phyloP scores from a whole-genome alignment of 2,329 filamentous ascomycete species.

The Incumbomyces lentus region DNA sequence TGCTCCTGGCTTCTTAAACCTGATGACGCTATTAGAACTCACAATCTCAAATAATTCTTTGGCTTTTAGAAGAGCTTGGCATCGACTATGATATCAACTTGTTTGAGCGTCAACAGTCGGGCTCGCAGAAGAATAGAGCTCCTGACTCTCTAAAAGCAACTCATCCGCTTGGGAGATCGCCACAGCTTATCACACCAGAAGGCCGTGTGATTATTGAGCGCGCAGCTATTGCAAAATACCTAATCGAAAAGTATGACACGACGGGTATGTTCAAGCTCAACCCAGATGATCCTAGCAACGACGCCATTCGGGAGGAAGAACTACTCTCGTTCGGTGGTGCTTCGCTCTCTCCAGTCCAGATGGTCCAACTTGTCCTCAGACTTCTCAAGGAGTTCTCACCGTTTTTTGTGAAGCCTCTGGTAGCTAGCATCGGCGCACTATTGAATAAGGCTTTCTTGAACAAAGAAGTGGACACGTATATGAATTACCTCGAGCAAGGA shows the following conservation, averaged over 20 bases:
- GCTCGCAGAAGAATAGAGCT: constrained; percentile 40
- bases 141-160: constrained; percentile 65
- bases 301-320: constrained; percentile 24
- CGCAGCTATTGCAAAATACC: constrained; percentile 24
- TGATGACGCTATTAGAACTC: constrained; percentile 34
- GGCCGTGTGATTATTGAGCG: constrained; percentile 24
- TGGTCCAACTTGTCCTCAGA: constrained; percentile 22
- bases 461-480: constrained; percentile 10
- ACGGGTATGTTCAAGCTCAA: constrained; percentile 19
- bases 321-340: constrained; percentile 23
- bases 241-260: constrained; percentile 25
- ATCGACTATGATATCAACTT: constrained; percentile 69
- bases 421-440: constrained; percentile 9
- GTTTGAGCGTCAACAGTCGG: constrained; percentile 50
- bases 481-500: constrained; percentile 14
- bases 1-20: too few relatives aligned
- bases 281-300: constrained; percentile 13
- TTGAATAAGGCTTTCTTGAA: constrained; percentile 12
- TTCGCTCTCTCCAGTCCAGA: constrained; percentile 18
- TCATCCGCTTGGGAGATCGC: constrained; percentile 79
- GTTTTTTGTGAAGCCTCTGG: constrained; percentile 16
- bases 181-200: constrained; percentile 30
- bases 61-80: constrained; percentile 74
- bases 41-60: constrained; percentile 70
- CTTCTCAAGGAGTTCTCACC: constrained; percentile 11